Conservation (phyloP, 2,329 filamentous ascomycete genomes). For the Hypoxylon sp. region DNA sequence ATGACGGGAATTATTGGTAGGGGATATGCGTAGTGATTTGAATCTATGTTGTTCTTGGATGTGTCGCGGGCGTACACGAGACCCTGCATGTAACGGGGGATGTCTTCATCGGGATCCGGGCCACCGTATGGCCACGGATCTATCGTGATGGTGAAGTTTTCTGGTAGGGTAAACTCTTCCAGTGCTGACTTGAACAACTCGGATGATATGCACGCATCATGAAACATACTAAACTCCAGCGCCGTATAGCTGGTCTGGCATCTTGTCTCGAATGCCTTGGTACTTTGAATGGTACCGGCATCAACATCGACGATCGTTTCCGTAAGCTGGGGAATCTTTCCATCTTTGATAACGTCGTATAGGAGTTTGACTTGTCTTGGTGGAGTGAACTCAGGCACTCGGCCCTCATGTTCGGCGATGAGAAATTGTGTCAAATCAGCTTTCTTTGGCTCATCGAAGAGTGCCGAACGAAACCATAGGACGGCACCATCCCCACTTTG, state of each 20-base stretch:
- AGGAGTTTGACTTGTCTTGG: conserved; percentile 57
- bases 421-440: conserved; percentile 41
- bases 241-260: conserved; percentile 51
- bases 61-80: conserved; percentile 58
- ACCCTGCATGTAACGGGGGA: conserved; percentile 58
- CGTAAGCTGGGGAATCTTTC: conserved; percentile 47
- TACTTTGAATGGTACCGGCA: conserved; percentile 44
- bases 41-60: conserved; percentile 57
- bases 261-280: conserved; percentile 41
- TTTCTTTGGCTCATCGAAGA: conserved; percentile 44
- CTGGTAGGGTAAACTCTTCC: conserved; percentile 56
- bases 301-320: conserved; percentile 52
- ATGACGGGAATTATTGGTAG: conserved; percentile 68
- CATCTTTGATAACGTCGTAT: conserved; percentile 52
- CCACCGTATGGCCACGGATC: conserved; percentile 75
- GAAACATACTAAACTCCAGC: conserved; percentile 53
- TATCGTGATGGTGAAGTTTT: conserved; percentile 54
- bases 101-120: conserved; percentile 50
- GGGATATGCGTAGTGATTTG: conserved; percentile 70
- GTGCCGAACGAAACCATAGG: conserved; percentile 42
- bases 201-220: conserved; percentile 53
- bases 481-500: conserved; percentile 37
- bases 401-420: conserved; percentile 43
- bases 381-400: conserved; percentile 32
- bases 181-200: conserved; percentile 57